Evolutionary conservation across 345 rosid genomes (phyloP).

Genomic region (Boechera stricta): DNA sequence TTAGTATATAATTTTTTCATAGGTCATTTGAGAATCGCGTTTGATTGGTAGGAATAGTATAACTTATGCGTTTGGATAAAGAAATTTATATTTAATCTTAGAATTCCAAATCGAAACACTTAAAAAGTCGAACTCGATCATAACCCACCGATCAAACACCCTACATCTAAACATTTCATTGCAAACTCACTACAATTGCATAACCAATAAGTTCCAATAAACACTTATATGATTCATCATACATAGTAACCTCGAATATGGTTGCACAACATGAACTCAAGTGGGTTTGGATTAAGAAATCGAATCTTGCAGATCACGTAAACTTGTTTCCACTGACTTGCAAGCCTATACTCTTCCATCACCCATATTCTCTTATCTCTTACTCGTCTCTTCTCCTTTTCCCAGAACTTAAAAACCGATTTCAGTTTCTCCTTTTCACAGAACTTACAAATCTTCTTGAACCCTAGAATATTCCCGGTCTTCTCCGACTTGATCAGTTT

Average conservation of each 20-base stretch:
- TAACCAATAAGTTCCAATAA: neutral
- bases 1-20: too few relatives aligned
- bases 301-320: conserved; percentile 33
- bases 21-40: too few relatives aligned
- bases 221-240: neutral
- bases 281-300: neutral
- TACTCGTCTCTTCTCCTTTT: conserved; percentile 23
- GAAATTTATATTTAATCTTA: neutral
- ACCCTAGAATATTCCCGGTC: conserved; percentile 15
- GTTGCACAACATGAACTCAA: neutral
- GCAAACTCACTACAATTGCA: neutral
- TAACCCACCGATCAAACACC: neutral
- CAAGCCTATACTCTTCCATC: conserved; percentile 32
- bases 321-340: conserved; percentile 21
- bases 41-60: too few relatives aligned
- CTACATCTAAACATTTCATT: neutral
- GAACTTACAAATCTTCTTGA: conserved; percentile 22
- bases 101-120: neutral
- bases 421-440: conserved; percentile 11
- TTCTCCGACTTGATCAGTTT: conserved; percentile 2
- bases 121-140: neutral
- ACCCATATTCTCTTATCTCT: conserved; percentile 23
- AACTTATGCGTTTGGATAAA: neutral
- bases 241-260: conserved; percentile 22
- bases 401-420: neutral